A percentile compares a stretch with the other conserved stretches of the same genome.
phyloP scores from a whole-genome alignment of 2,329 filamentous ascomycete genomes.

The Neurospora crassa region DNA sequence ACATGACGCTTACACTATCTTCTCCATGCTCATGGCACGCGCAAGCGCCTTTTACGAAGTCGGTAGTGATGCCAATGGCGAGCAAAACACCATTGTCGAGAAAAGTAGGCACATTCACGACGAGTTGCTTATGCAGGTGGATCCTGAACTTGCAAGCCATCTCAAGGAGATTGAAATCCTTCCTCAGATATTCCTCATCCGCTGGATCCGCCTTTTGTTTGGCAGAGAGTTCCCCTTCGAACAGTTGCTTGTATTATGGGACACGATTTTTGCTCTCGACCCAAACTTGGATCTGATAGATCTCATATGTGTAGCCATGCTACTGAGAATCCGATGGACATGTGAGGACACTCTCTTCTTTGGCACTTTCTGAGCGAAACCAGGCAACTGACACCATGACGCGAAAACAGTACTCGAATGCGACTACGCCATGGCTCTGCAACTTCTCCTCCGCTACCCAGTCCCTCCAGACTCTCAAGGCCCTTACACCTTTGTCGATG shows the following conservation, averaged over 20 bases:
- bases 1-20: conserved; percentile 82
- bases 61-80: conserved; percentile 28
- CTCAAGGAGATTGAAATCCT: conserved; percentile 76
- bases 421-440: conserved; percentile 79
- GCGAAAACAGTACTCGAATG: conserved; percentile 58
- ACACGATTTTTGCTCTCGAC: conserved; percentile 81
- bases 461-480: conserved; percentile 50
- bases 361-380: no score
- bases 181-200: conserved; percentile 94
- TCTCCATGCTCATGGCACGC: conserved; percentile 78
- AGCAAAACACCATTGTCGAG: conserved; percentile 62
- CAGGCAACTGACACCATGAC: conserved; percentile 4
- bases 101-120: conserved; percentile 84
- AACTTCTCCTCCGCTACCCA: conserved; percentile 76
- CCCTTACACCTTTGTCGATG: conserved; percentile 73
- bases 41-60: conserved; percentile 83
- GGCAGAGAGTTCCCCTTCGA: conserved; percentile 89
- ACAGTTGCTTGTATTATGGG: conserved; percentile 78
- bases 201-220: conserved; percentile 90
- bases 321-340: conserved; percentile 84
- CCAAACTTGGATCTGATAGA: conserved; percentile 73
- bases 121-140: conserved; percentile 64
- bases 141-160: conserved; percentile 75
- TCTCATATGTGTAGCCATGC: conserved; percentile 87
- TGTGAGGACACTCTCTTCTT: conserved; percentile 39